Base-by-base conservation (phyloP, 768 basidiomycete species). In the Asterophora parasitica region DNA sequence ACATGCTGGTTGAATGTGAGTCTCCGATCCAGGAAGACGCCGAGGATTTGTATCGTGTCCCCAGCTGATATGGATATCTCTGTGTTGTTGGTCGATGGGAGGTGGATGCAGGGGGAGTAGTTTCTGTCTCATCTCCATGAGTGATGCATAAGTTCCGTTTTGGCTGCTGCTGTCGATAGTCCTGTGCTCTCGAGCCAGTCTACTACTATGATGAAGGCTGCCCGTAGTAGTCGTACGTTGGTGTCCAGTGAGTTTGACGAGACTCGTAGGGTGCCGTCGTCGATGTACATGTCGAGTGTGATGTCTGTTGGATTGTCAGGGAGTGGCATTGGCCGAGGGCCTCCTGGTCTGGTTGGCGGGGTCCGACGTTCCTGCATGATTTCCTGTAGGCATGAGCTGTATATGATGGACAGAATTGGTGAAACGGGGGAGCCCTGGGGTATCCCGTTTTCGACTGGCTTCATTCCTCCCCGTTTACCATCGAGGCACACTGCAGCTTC, bases 1-100 rank as follows among this genome's bases (percentile, higher is more conserved):
- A 63, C 57, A 32, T 72, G 71, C 8, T 61, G 48, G 15, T 60
- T 53, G 55, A 72, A 73, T 0, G 19, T 34, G 0, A 73, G 64
- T 40, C 63, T 58, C 1, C 57, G 30, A 56, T 71, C 68, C 9
- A 70, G 59, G 52, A 53, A 52, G 0, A 71, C 54, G 0, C 68
- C 70, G 0, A 72, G 66, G 65, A 70, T 71, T 11, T 55, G 49
- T 0, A 66, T 45, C 4, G 33, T 45, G 5, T 45, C 44, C 3
- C 44, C 33, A 2, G 44, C 31, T 7, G 28, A 3, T 7, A 36
- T 36, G 11, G 28, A 30, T 10, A 30, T 10, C 6, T 30, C 28
- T 5, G 28, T 39, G 37, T 39, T 39, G 37, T 39, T 15, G 5
- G 7, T 17, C 4, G 15, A 17, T 7, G 37, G 37, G 5, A 39